These are phyloP conservation scores for Begonia masoniana DNA, from an alignment of 306 rosid genomes.

Conservation along the genomic window DNA sequence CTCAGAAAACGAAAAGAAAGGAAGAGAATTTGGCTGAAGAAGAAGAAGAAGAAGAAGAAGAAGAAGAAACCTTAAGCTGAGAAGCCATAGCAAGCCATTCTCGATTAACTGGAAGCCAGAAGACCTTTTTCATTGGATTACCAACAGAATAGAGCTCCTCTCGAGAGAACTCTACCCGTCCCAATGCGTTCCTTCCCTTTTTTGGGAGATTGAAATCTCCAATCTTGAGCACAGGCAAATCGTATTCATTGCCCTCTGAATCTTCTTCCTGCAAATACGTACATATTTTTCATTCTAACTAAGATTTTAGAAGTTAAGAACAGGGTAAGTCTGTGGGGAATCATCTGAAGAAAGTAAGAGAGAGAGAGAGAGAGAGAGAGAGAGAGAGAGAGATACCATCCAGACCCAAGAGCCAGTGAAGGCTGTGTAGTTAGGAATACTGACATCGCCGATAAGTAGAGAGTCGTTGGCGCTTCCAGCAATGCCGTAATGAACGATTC, in stretches of 20 bases:
- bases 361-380: too few species aligned
- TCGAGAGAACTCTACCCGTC: too few species aligned
- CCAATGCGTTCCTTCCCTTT: too few species aligned
- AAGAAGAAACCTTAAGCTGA: background rate
- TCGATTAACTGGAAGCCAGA: background rate
- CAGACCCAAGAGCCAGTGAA: slow-evolving; percentile 30
- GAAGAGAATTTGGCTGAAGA: background rate
- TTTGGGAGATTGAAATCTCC: too few species aligned
- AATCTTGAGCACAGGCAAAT: too few species aligned
- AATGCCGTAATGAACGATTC: slow-evolving; percentile 40
- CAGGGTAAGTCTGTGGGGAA: too few species aligned
- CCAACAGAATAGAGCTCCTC: too few species aligned
- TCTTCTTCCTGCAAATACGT: background rate
- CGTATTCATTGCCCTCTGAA: too few species aligned
- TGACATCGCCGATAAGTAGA: slow-evolving; percentile 35
- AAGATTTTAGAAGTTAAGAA: background rate
- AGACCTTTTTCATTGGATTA: too few species aligned
- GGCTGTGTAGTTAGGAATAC: slow-evolving; percentile 26
- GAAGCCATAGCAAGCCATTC: background rate
- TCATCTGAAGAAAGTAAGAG: too few species aligned
- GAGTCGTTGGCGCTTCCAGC: slow-evolving; percentile 34
- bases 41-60: background rate
- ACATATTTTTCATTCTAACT: background rate
- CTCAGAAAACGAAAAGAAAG: background rate
- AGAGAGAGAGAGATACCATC: background rate